Evolutionary conservation across 345 rosid genomes (phyloP), one percentile per base, ranked within the genome.

Genomic region (Limnanthes douglasii): DNA sequence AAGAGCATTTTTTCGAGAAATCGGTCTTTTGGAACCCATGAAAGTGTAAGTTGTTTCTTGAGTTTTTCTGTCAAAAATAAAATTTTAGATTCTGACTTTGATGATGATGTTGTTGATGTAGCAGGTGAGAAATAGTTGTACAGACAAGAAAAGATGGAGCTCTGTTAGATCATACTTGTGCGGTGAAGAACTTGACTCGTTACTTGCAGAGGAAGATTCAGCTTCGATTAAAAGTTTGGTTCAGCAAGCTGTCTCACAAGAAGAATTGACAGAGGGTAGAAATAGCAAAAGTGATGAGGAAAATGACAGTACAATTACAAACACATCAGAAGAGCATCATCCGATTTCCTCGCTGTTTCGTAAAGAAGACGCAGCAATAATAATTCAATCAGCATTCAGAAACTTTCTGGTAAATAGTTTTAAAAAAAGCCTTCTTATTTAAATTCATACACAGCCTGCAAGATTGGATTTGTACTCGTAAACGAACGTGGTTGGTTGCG

Each of bases 361-460:
- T 5, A 65, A 66, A 68, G 83, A 75, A 37, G 90, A 76, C 36
- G 95, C 95, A n/a, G 84, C 93, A 18, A 46, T 68, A 23, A 49
- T 54, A 42, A 76, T 88, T 54, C 95, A 88, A 48, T 21, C 78
- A 23, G 90, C 90, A 34, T 76, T 83, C 56, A 60, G 86, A 47
- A 32, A 33, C 31, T 79, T 61, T 53, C 50, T 65, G 73, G 97
- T 86, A 47, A 24, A 44, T 53, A 20, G n/a, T n/a, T n/a, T n/a
- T n/a, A n/a, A n/a, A n/a, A n/a, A n/a, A n/a, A n/a, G n/a, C n/a
- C n/a, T n/a, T n/a, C n/a, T n/a, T n/a, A n/a, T n/a, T n/a, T n/a
- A n/a, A n/a, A n/a, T n/a, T n/a, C n/a, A n/a, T n/a, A n/a, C n/a
- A n/a, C n/a, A n/a, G n/a, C n/a, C n/a, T n/a, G n/a, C n/a, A n/a